phyloP scores from a whole-genome alignment of 192 early-diverging fungal species.

The Coemansia umbellata region DNA sequence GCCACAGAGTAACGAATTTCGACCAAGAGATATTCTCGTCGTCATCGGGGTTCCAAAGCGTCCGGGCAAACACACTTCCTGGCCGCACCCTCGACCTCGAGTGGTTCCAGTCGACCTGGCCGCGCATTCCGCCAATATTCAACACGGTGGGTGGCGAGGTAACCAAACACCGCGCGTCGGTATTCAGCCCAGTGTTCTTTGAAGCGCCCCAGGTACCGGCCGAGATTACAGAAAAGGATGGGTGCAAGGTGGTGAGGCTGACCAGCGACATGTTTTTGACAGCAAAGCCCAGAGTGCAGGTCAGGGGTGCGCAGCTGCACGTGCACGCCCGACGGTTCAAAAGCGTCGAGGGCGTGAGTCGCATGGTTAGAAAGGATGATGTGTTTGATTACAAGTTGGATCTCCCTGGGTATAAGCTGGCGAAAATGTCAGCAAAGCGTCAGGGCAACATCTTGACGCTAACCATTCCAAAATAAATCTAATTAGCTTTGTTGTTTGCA shows the following conservation, averaged over 20 bases:
- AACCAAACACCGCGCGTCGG: background rate
- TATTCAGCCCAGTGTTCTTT: constrained; percentile 15
- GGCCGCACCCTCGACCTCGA: constrained; percentile 19
- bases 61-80: constrained; percentile 19
- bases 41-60: constrained; percentile 28
- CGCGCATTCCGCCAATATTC: background rate
- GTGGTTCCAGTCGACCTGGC: constrained; percentile 22
- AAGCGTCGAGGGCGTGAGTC: background rate
- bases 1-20: constrained; percentile 37
- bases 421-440: constrained; percentile 19
- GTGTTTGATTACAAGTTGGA: constrained; percentile 25
- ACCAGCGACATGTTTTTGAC: constrained; percentile 17
- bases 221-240: constrained; percentile 7
- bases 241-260: constrained; percentile 17
- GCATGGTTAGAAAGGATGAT: background rate
- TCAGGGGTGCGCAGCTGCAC: constrained; percentile 11
- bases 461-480: constrained; percentile 19
- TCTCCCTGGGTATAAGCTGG: constrained; percentile 15
- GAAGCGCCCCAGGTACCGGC: constrained; percentile 10
- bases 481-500: background rate
- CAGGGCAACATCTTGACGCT: constrained; percentile 16
- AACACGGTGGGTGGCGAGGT: background rate
- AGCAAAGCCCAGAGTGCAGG: constrained; percentile 19
- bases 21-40: constrained; percentile 28
- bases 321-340: constrained; percentile 12